Conservation (phyloP, 1,284 basidiomycete genomes). For the Cystobasidiaceae sp. region DNA sequence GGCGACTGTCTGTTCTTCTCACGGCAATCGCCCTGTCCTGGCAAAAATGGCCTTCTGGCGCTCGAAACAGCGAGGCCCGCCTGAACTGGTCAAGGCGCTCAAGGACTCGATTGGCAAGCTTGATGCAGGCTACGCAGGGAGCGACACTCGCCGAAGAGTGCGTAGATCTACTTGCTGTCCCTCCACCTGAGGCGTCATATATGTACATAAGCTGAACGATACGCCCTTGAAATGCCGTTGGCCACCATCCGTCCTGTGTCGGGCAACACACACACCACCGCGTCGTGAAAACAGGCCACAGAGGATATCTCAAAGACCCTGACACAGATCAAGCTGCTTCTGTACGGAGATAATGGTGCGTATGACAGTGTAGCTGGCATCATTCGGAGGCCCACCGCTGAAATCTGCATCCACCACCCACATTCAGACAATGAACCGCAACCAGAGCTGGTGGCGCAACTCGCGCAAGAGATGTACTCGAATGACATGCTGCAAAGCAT, state of each 20-base stretch:
- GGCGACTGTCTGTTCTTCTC: too few species aligned
- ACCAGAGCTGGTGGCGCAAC: constrained; percentile 64
- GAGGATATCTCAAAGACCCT: constrained; percentile 86
- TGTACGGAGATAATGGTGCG: constrained; percentile 77
- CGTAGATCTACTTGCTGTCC: constrained; percentile 41
- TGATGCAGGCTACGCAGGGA: constrained; percentile 65
- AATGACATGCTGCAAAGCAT: constrained; percentile 79
- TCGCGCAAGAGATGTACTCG: constrained; percentile 92
- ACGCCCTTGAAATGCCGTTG: too few species aligned
- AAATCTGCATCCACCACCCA: too few species aligned
- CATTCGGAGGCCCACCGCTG: too few species aligned
- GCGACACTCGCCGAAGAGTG: constrained; percentile 73
- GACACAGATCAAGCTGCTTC: constrained; percentile 77
- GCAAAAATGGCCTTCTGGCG: constrained; percentile 30
- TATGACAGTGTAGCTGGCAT: too few species aligned
- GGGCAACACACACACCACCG: too few species aligned
- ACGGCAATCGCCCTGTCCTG: too few species aligned
- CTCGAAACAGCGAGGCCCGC: constrained; percentile 71
- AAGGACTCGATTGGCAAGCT: constrained; percentile 71
- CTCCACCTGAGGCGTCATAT: too few species aligned
- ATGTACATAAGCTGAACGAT: too few species aligned
- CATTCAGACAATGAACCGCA: constrained; percentile 41
- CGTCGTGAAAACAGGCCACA: constrained; percentile 56
- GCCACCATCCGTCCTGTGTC: too few species aligned
- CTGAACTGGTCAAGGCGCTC: constrained; percentile 72